phyloP scores from a whole-genome alignment of 768 basidiomycete species.

The Mrakia frigida region DNA sequence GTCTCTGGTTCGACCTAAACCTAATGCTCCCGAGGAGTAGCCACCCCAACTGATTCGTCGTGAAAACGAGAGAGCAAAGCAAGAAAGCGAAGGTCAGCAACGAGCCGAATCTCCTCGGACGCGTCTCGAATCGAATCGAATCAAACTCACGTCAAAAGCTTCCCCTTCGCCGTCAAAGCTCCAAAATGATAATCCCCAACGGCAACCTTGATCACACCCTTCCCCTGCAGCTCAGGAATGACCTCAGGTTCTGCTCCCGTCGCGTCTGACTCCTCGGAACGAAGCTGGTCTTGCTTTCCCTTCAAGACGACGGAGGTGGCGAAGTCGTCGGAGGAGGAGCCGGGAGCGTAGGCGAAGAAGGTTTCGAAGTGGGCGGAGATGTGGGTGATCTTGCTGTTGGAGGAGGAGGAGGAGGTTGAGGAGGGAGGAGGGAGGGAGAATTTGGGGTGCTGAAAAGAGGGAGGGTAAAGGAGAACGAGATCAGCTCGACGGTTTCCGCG shows the following conservation, averaged over 20 bases:
- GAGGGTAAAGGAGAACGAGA: background rate
- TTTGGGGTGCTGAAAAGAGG: conserved; percentile 8
- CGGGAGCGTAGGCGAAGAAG: conserved; percentile 55
- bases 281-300: conserved; percentile 49
- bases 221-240: conserved; percentile 68
- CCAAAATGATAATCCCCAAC: conserved; percentile 74
- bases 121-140: conserved; percentile 36
- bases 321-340: conserved; percentile 1
- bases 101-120: too few relatives aligned
- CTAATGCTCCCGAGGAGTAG: conserved; percentile 70
- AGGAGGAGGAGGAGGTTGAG: background rate
- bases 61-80: background rate
- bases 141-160: conserved; percentile 72
- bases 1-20: conserved; percentile 53
- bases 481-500: too few relatives aligned
- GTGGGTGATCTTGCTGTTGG: conserved; percentile 46
- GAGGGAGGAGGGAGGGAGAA: conserved; percentile 8
- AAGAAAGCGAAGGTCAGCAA: background rate
- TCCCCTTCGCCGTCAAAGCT: conserved; percentile 71
- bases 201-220: conserved; percentile 55
- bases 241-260: conserved; percentile 51
- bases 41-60: background rate
- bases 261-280: conserved; percentile 37
- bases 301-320: conserved; percentile 66
- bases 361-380: conserved; percentile 72